Percentiles rank a stretch among this genome's conserved stretches.
Evolutionary conservation across 495 filamentous ascomycete genomes (phyloP).

Genomic region (Endocarpon pusillum): DNA sequence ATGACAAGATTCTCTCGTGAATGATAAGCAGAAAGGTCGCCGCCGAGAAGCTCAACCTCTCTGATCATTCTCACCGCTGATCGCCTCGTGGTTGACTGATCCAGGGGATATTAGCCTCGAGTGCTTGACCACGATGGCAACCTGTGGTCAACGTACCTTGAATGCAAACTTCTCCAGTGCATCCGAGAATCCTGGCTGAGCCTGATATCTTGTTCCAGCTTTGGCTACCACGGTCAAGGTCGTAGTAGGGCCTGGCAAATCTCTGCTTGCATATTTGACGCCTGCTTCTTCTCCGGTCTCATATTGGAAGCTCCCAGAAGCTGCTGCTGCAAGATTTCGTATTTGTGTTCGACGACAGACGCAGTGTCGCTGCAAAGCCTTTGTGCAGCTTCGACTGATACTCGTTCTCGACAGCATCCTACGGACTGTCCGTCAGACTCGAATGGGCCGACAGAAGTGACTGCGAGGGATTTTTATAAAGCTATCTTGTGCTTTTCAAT

Average conservation of each 20-base stretch:
- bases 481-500: too few species aligned
- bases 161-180: constrained; percentile 87
- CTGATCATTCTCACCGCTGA: constrained; percentile 80
- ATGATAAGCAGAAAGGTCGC: constrained; percentile 67
- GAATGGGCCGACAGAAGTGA: constrained; percentile 30
- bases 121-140: constrained; percentile 1
- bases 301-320: constrained; percentile 70
- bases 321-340: constrained; percentile 65
- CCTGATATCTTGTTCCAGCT: constrained; percentile 83
- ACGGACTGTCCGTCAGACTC: too few species aligned
- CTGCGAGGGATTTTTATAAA: constrained; percentile 11
- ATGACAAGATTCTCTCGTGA: constrained; percentile 84
- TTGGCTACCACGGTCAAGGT: constrained; percentile 81
- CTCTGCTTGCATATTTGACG: constrained; percentile 79
- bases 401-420: constrained; percentile 76
- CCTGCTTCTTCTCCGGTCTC: constrained; percentile 69
- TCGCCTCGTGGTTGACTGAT: constrained; percentile 67
- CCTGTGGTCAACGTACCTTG: constrained; percentile 48
- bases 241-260: constrained; percentile 72
- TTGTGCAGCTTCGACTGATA: constrained; percentile 59
- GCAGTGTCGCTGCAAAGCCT: constrained; percentile 34
- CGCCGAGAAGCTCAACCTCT: constrained; percentile 87
- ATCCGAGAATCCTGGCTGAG: constrained; percentile 72
- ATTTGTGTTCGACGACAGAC: constrained; percentile 41
- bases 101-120: constrained; percentile 8